phyloP scores from a whole-genome alignment of 2,329 filamentous ascomycete species.

The Didymella keratinophila region DNA sequence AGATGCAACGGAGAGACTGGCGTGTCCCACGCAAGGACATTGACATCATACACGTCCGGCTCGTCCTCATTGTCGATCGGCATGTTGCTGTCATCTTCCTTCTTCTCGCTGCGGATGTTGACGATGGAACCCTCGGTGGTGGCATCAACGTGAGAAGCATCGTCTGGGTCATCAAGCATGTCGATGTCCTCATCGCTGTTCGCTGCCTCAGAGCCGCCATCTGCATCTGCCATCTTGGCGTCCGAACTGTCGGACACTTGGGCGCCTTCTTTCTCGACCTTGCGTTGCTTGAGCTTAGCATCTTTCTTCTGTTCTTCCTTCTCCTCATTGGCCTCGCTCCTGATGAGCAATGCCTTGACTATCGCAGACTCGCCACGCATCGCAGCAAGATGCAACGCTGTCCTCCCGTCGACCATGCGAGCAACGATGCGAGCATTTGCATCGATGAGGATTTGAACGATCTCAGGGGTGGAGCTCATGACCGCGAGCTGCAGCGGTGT shows the following conservation, averaged over 20 bases:
- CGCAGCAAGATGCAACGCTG: constrained; percentile 82
- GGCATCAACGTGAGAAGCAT: constrained; percentile 45
- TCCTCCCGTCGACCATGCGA: constrained; percentile 79
- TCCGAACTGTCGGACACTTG: constrained; percentile 17
- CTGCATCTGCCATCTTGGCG: constrained; percentile 29
- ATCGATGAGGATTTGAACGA: constrained; percentile 76
- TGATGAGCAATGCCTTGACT: constrained; percentile 74
- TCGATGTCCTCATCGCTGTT: constrained; percentile 61
- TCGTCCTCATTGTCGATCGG: constrained; percentile 67
- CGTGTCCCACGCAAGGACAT: constrained; percentile 81
- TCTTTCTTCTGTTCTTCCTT: constrained; percentile 68
- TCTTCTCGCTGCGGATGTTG: constrained; percentile 57
- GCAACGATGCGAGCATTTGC: constrained; percentile 76
- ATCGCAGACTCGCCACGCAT: constrained; percentile 73
- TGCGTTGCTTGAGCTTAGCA: constrained; percentile 50
- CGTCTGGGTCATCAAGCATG: constrained; percentile 58
- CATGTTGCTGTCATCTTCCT: constrained; percentile 55
- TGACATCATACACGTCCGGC: constrained; percentile 81
- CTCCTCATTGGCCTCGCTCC: constrained; percentile 77
- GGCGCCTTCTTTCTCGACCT: constrained; percentile 22
- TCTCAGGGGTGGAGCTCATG: constrained; percentile 70
- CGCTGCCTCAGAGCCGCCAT: constrained; percentile 49
- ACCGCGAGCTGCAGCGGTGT: constrained; percentile 81
- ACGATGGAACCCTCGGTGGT: constrained; percentile 81
- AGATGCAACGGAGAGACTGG: constrained; percentile 78